Base-by-base conservation (phyloP, 2,329 filamentous ascomycete genomes). In the Onygenales sp. region DNA sequence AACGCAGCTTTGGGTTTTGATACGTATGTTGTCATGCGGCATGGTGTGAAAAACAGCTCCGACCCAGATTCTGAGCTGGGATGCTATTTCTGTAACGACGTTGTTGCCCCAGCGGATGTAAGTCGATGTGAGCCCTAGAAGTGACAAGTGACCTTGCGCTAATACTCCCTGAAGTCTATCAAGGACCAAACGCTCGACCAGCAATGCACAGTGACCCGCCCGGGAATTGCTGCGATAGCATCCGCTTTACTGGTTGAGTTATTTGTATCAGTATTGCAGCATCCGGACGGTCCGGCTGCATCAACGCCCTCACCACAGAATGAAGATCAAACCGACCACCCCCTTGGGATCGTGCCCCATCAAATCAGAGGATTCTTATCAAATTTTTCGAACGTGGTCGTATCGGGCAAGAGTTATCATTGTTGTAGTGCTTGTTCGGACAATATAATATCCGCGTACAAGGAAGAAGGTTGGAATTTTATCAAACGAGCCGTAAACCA, bases 21-120 rank as follows among this genome's bases (percentile, higher is more conserved):
- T 70, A 93, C 90, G 0, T 98, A 89, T 63, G 90, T 98, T 2
- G 90, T 95, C 38, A 97, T 98, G 93, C 83, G 93, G 54, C 93
- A 98, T 69, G 93, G 93, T 1, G 77, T 89, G 5, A 80, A 82
- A 60, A 75, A 77, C 3, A 68, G 72, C 43, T 73, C 77, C 50
- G 75, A 80, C 9, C 77, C 73, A n/a, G 76, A 82, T 52, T 75
- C 82, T 50, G 83, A 88, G 31, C 77, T 97, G 31, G 93, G 93
- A 8, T 98, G 93, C 71, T 98, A 98, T 69, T 98, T 97, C 71
- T 98, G 93, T 73, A 97, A 95, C 64, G 93, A 98, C 67, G 92
- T 98, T 31, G 92, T 97, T 49, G 89, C 92, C 6, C 93, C 93
- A 21, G 86, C 86, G 57, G 89, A 97, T 73, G 91, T 95, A 75